Evolutionary conservation across 257 asterid genomes (phyloP).

Genomic region (Fraxinus cuspidata): DNA sequence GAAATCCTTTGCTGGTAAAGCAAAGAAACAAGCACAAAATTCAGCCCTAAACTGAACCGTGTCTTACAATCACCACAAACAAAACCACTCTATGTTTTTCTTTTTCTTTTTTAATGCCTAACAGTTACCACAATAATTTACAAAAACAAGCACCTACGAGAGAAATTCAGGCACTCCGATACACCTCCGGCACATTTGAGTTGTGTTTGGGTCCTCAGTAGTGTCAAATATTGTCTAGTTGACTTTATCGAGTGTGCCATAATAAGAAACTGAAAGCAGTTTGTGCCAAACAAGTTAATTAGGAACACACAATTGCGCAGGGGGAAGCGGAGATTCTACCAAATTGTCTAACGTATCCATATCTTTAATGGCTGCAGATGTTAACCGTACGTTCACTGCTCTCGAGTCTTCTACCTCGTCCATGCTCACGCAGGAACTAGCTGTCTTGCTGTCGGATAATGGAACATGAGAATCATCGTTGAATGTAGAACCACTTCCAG

Average conservation of each 20-base stretch:
- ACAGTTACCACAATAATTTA: conserved; percentile 42
- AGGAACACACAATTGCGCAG: conserved; percentile 20
- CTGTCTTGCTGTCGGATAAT: conserved; percentile 47
- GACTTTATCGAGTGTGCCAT: background rate
- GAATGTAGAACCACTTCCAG: conserved; percentile 40
- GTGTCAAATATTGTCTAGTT: background rate
- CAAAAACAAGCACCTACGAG: conserved; percentile 39
- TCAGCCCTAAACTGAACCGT: conserved; percentile 78
- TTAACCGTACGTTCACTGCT: conserved; percentile 25
- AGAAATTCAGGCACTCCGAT: background rate
- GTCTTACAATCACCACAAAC: conserved; percentile 39
- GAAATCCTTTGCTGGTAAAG: conserved; percentile 44
- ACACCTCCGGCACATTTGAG: conserved; percentile 25
- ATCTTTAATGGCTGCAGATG: conserved; percentile 25
- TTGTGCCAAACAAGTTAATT: conserved; percentile 22
- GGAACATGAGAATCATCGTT: conserved; percentile 46
- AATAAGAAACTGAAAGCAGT: conserved; percentile 15
- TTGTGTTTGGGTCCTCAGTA: background rate
- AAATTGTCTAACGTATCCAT: conserved; percentile 31
- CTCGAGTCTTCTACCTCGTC: conserved; percentile 69
- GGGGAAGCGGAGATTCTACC: conserved; percentile 29
- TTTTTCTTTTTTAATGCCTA: conserved; percentile 18
- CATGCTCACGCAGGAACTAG: conserved; percentile 52
- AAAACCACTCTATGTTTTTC: conserved; percentile 34
- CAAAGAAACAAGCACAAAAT: conserved; percentile 41